Conservation (phyloP, 2,329 filamentous ascomycete genomes). For the Stylonectria norvegica region DNA sequence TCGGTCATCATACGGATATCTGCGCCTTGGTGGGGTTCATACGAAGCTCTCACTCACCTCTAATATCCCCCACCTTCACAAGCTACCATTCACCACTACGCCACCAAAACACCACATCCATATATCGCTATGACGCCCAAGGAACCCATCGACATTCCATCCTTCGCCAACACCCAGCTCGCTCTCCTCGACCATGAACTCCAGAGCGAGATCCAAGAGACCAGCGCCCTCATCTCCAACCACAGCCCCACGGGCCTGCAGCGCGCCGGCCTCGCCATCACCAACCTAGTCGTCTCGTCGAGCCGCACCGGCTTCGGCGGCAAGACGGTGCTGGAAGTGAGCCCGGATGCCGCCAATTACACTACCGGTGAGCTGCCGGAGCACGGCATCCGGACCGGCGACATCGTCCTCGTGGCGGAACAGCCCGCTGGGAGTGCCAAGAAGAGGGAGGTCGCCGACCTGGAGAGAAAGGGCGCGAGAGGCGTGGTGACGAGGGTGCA, state of each 20-base stretch:
- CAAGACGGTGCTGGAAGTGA: constrained; percentile 82
- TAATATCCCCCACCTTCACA: constrained; percentile 11
- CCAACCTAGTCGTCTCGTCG: constrained; percentile 69
- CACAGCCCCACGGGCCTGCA: constrained; percentile 68
- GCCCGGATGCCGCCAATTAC: constrained; percentile 66
- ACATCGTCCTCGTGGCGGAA: constrained; percentile 73
- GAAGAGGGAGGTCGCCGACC: constrained; percentile 68
- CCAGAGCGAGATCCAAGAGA: constrained; percentile 68
- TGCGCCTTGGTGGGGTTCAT: constrained; percentile 20
- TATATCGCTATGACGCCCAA: constrained; percentile 32
- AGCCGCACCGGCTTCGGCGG: constrained; percentile 88
- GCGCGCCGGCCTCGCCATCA: constrained; percentile 73
- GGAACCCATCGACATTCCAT: constrained; percentile 56
- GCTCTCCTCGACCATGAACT: constrained; percentile 68
- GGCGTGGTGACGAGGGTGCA: constrained; percentile 68
- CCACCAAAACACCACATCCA: background rate
- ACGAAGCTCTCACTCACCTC: constrained; percentile 9
- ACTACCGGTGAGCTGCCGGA: constrained; percentile 58
- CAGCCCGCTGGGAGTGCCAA: constrained; percentile 69
- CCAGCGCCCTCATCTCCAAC: constrained; percentile 61
- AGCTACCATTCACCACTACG: background rate
- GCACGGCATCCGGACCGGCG: constrained; percentile 72
- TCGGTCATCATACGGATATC: too few species aligned
- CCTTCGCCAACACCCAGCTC: constrained; percentile 70
- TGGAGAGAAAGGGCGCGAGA: constrained; percentile 64